These are phyloP conservation scores for Aspergillus sp. DNA, from an alignment of 2,329 filamentous ascomycete species.

Conservation along the genomic window DNA sequence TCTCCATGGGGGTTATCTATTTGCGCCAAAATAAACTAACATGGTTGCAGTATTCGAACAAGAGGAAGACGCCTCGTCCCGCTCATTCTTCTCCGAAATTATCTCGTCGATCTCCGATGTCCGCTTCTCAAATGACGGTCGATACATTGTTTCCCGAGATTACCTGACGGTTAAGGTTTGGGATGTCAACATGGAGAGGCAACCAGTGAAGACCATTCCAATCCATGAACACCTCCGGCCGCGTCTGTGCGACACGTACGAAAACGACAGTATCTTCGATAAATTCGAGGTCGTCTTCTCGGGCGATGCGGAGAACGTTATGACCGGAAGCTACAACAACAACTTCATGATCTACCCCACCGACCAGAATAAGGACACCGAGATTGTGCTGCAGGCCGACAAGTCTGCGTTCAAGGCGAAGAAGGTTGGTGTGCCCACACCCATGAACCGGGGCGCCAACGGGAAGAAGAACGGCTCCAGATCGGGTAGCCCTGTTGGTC, in stretches of 20 bases:
- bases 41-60: conserved; percentile 78
- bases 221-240: conserved; percentile 96
- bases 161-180: conserved; percentile 99
- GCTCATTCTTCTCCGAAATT: conserved; percentile 98
- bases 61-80: conserved; percentile 93
- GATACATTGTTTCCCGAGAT: conserved; percentile 95
- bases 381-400: conserved; percentile 94
- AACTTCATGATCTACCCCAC: conserved; percentile 99
- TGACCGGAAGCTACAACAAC: conserved; percentile 99
- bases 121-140: conserved; percentile 90
- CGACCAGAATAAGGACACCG: conserved; percentile 90
- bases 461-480: conserved; percentile 83
- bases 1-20: neutral
- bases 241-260: conserved; percentile 92
- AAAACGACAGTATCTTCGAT: conserved; percentile 99
- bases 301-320: conserved; percentile 95
- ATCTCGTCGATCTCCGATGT: conserved; percentile 99
- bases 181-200: conserved; percentile 98
- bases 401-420: conserved; percentile 99
- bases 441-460: conserved; percentile 70
- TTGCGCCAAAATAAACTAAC: conserved; percentile 9
- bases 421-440: conserved; percentile 96
- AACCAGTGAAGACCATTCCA: conserved; percentile 95
- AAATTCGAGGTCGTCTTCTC: conserved; percentile 99
- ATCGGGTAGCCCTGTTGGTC: conserved; percentile 78